A percentile compares a stretch with the other conserved stretches of the same genome.
These are phyloP conservation scores for Penicillium sp. DNA, from an alignment of 2,329 filamentous ascomycete genomes.

Conservation along the genomic window DNA sequence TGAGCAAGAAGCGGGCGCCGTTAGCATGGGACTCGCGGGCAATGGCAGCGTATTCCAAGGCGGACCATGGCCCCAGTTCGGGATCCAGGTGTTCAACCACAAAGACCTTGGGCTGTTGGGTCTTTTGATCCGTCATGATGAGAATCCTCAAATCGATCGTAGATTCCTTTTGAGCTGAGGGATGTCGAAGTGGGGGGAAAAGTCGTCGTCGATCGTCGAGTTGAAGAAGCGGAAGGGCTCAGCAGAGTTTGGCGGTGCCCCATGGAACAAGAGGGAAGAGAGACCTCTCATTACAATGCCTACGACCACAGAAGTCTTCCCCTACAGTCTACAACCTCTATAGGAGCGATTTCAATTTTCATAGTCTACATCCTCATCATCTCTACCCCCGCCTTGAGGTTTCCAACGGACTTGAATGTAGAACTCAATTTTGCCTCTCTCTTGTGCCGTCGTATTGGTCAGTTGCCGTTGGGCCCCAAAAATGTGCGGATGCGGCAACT, in stretches of 20 bases:
- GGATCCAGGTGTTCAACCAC: slow-evolving; percentile 96
- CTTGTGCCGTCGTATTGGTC: neutral
- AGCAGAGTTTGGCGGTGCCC: slow-evolving; percentile 8
- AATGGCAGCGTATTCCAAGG: slow-evolving; percentile 88
- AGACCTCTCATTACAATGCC: too few species aligned
- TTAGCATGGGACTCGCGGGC: slow-evolving; percentile 74
- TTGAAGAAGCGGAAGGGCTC: slow-evolving; percentile 3
- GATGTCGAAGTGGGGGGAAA: slow-evolving; percentile 4
- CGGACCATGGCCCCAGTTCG: slow-evolving; percentile 91
- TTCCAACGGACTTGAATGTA: neutral
- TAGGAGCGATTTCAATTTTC: neutral
- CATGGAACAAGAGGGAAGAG: slow-evolving; percentile 1
- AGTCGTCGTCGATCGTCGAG: slow-evolving; percentile 3
- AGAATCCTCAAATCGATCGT: neutral
- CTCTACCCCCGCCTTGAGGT: too few species aligned
- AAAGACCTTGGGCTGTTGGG: slow-evolving; percentile 66
- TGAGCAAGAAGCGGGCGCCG: slow-evolving; percentile 75
- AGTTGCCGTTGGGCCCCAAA: neutral
- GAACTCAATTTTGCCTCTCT: slow-evolving; percentile 1
- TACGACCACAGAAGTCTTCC: neutral
- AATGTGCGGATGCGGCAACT: slow-evolving; percentile 18
- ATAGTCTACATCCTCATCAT: neutral
- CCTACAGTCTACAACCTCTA: neutral
- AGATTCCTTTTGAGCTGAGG: neutral
- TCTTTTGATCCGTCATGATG: slow-evolving; percentile 33